phyloP scores from a whole-genome alignment of 495 filamentous ascomycete species.

The Xeromyces bisporus region DNA sequence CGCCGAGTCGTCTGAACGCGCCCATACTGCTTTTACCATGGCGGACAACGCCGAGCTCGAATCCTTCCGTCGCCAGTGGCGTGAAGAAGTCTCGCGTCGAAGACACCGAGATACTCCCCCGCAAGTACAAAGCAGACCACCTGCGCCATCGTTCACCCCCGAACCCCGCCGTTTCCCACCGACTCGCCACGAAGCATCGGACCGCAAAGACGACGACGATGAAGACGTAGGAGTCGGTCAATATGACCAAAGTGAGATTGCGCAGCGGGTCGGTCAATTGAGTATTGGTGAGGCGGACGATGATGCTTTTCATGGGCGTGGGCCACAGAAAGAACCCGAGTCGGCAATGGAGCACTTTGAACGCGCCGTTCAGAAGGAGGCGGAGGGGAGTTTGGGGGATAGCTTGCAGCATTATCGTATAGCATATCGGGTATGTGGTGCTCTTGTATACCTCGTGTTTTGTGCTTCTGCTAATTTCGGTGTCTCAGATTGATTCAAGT shows the following conservation, averaged over 20 bases:
- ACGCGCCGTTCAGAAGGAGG: conserved; percentile 74
- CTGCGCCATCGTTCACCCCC: conserved; percentile 9
- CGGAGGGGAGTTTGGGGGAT: conserved; percentile 69
- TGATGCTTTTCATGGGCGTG: conserved; percentile 14
- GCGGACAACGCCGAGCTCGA: conserved; percentile 58
- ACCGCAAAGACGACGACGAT: conserved; percentile 24
- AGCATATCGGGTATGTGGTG: conserved; percentile 53
- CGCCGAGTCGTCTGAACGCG: neutral
- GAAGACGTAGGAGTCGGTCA: conserved; percentile 18
- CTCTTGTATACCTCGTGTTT: conserved; percentile 2
- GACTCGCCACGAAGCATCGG: conserved; percentile 16
- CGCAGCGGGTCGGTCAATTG: conserved; percentile 21
- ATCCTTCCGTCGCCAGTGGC: conserved; percentile 67
- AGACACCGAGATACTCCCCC: conserved; percentile 13
- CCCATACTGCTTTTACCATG: conserved; percentile 22
- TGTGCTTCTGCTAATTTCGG: conserved; percentile 4
- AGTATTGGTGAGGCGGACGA: conserved; percentile 15
- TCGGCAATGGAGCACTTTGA: conserved; percentile 91
- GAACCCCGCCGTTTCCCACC: conserved; percentile 16
- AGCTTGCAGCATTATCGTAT: conserved; percentile 79
- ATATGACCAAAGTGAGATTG: conserved; percentile 23
- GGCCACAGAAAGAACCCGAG: conserved; percentile 34
- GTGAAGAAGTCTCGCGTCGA: conserved; percentile 55
- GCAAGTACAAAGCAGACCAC: conserved; percentile 7
- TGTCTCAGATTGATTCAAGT: conserved; percentile 50